phyloP scores from a whole-genome alignment of 2,329 filamentous ascomycete genomes.

The Sporothrix brasiliensis region DNA sequence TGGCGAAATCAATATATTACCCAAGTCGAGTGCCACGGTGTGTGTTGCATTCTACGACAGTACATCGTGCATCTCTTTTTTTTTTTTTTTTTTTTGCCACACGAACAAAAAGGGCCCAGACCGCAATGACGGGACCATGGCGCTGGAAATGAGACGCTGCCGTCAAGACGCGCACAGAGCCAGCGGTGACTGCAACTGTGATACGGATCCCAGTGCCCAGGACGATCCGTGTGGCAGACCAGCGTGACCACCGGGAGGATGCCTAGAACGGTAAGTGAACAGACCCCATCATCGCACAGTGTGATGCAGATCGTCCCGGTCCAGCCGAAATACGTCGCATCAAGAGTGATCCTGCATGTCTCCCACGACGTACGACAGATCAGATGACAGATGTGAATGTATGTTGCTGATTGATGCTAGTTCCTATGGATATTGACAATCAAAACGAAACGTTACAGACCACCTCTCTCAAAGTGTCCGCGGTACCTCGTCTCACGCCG shows the following conservation, averaged over 20 bases:
- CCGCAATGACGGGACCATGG: slow-evolving; percentile 13
- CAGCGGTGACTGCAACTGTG: background rate
- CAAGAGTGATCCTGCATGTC: background rate
- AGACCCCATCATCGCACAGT: background rate
- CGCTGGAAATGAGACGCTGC: slow-evolving; percentile 2
- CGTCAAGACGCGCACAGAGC: background rate
- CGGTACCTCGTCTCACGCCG: background rate
- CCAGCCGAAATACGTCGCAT: background rate
- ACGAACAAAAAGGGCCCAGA: background rate
- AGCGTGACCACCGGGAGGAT: background rate
- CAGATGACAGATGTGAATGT: background rate
- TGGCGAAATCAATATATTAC: too few species aligned
- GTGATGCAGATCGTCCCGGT: background rate
- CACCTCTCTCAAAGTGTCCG: background rate
- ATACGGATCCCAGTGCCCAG: background rate
- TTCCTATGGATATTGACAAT: background rate
- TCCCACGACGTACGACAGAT: too few species aligned
- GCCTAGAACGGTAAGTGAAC: slow-evolving; percentile 1
- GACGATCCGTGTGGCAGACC: background rate
- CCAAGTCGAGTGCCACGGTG: background rate
- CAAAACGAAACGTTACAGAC: background rate
- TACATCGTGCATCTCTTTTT: background rate
- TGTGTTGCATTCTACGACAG: background rate
- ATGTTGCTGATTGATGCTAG: background rate
- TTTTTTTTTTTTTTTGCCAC: background rate